Conservation (phyloP, 1,284 basidiomycete species). For the Inonotus obliquus region DNA sequence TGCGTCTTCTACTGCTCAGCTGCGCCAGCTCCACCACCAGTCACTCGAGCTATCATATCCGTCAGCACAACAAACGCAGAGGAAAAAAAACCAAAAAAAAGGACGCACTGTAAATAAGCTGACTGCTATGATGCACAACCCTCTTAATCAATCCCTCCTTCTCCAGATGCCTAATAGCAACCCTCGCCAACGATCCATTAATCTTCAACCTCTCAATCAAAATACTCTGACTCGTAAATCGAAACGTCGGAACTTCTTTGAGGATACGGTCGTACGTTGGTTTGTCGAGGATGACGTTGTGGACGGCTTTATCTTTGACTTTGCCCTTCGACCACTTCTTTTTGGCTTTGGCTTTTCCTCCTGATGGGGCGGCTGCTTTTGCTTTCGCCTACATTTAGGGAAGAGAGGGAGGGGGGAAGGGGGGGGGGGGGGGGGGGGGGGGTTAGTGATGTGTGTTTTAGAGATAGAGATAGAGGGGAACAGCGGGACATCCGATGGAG, state of each 20-base stretch:
- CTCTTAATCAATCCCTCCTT: slow-evolving; percentile 95
- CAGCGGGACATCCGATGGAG: slow-evolving; percentile 2
- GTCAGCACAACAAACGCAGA: not conserved
- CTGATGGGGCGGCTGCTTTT: slow-evolving; percentile 62
- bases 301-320: slow-evolving; percentile 98
- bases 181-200: slow-evolving; percentile 92
- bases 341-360: slow-evolving; percentile 89
- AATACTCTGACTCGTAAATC: slow-evolving; percentile 96
- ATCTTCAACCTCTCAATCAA: slow-evolving; percentile 97
- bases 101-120: slow-evolving; percentile 88
- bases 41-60: slow-evolving; percentile 2
- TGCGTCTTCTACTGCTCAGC: too few species aligned
- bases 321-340: slow-evolving; percentile 99
- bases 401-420: not conserved
- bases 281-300: slow-evolving; percentile 94
- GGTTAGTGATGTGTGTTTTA: not conserved
- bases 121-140: slow-evolving; percentile 93
- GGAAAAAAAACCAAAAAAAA: not conserved
- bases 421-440: not conserved
- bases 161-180: slow-evolving; percentile 92
- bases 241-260: slow-evolving; percentile 99
- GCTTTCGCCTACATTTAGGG: slow-evolving; percentile 74
- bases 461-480: not conserved
- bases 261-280: slow-evolving; percentile 90
- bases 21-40: slow-evolving; percentile 5